Percentiles rank a stretch among this genome's conserved stretches.
Conservation (phyloP, 2,329 filamentous ascomycete species). For the Hypomyces perniciosus region DNA sequence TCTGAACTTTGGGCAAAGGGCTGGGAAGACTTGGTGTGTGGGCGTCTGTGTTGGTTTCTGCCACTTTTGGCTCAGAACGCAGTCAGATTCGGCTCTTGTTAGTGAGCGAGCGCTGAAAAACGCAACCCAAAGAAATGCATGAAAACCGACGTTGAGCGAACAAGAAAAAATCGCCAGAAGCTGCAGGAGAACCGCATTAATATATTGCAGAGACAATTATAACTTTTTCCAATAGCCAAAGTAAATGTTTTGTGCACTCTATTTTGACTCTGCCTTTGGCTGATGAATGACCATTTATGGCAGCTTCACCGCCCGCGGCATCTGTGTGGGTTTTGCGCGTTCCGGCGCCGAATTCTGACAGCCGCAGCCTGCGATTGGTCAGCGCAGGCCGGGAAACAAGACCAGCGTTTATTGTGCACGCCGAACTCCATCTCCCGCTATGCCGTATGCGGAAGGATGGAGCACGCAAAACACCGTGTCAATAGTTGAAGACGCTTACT, state of each 20-base stretch:
- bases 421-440: background rate
- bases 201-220: background rate
- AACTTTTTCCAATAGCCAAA: background rate
- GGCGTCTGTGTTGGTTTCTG: constrained; percentile 5
- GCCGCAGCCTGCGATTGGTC: constrained; percentile 6
- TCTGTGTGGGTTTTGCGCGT: background rate
- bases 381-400: background rate
- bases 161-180: background rate
- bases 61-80: constrained; percentile 1
- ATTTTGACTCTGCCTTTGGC: background rate
- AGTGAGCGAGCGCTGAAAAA: no score
- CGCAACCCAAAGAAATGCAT: no score
- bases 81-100: background rate
- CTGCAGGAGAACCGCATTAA: background rate
- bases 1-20: constrained; percentile 7
- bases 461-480: constrained; percentile 1
- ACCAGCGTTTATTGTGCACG: background rate
- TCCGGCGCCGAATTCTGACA: background rate
- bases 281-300: background rate
- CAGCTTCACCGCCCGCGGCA: constrained; percentile 11
- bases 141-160: background rate
- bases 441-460: constrained; percentile 2
- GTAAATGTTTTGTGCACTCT: background rate
- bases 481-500: background rate
- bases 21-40: constrained; percentile 10